These are phyloP conservation scores for Jackrogersella minutella DNA, from an alignment of 495 filamentous ascomycete genomes.

Conservation along the genomic window DNA sequence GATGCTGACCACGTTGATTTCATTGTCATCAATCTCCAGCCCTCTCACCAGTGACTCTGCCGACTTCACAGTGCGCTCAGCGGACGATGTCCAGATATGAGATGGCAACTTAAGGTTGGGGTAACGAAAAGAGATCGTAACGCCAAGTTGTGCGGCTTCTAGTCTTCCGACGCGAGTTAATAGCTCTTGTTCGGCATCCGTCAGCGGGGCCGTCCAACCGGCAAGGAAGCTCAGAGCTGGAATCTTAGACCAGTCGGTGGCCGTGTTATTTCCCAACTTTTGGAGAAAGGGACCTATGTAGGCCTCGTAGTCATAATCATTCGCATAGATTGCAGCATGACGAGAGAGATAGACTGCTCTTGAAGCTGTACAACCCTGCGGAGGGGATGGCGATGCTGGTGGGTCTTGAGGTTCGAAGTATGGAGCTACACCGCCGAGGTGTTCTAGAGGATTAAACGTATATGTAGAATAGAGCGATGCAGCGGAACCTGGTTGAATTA, in stretches of 20 bases:
- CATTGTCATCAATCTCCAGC: constrained; percentile 52
- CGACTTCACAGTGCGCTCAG: constrained; percentile 56
- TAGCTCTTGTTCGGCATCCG: constrained; percentile 54
- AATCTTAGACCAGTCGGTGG: constrained; percentile 49
- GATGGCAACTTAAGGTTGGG: constrained; percentile 51
- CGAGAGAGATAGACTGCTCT: constrained; percentile 55
- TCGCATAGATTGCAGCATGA: constrained; percentile 59
- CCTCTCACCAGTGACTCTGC: constrained; percentile 54
- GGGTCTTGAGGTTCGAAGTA: constrained; percentile 60
- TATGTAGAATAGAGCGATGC: constrained; percentile 48
- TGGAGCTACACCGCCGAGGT: constrained; percentile 58
- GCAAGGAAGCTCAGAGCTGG: constrained; percentile 51
- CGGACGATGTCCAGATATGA: constrained; percentile 58
- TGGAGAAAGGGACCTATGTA: constrained; percentile 57
- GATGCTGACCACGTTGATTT: constrained; percentile 51
- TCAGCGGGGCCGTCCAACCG: constrained; percentile 51
- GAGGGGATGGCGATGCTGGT: constrained; percentile 45
- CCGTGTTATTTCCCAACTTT: constrained; percentile 53
- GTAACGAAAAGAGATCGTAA: constrained; percentile 55
- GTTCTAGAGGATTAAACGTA: constrained; percentile 55
- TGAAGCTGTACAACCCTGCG: constrained; percentile 53
- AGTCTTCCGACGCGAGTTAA: constrained; percentile 54
- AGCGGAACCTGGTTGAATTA: constrained; percentile 29
- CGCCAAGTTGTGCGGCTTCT: constrained; percentile 53
- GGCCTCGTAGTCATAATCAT: constrained; percentile 57